Conservation (phyloP, 306 rosid species). For the Quercus berberidifolia region DNA sequence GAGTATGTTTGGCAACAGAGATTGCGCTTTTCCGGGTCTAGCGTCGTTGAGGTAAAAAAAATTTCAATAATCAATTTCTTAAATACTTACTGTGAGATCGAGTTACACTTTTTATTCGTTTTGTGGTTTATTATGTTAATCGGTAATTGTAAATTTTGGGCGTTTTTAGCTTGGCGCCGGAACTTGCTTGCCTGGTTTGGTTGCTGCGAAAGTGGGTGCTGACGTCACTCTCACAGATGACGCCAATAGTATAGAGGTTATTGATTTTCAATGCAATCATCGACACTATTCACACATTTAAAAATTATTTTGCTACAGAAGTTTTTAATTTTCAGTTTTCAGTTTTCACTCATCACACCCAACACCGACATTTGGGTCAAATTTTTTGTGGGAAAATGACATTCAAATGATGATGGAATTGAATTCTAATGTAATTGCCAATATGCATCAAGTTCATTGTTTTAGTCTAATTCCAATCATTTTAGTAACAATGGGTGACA, state of each 20-base stretch:
- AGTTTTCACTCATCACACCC: too few relatives aligned
- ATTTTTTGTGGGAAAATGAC: neutral
- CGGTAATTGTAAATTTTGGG: neutral
- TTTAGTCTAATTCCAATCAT: neutral
- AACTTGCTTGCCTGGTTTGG: slow-evolving; percentile 80
- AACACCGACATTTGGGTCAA: neutral
- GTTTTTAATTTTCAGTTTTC: too few relatives aligned
- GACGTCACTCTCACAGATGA: slow-evolving; percentile 69
- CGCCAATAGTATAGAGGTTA: slow-evolving; percentile 55
- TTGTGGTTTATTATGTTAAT: too few relatives aligned
- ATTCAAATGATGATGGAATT: neutral
- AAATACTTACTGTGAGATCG: too few relatives aligned
- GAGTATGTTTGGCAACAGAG: slow-evolving; percentile 86
- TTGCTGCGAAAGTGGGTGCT: slow-evolving; percentile 73
- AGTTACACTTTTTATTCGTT: too few relatives aligned
- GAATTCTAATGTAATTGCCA: neutral
- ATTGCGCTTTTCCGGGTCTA: slow-evolving; percentile 50
- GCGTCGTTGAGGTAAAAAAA: slow-evolving; percentile 56
- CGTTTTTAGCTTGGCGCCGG: slow-evolving; percentile 75
- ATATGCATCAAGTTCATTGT: neutral
- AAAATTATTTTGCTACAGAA: too few relatives aligned
- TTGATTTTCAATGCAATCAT: too few relatives aligned
- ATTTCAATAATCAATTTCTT: neutral
- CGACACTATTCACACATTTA: too few relatives aligned
- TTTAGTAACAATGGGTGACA: too few relatives aligned